Conservation (phyloP, 768 basidiomycete species). For the Kwoniella dendrophila region DNA sequence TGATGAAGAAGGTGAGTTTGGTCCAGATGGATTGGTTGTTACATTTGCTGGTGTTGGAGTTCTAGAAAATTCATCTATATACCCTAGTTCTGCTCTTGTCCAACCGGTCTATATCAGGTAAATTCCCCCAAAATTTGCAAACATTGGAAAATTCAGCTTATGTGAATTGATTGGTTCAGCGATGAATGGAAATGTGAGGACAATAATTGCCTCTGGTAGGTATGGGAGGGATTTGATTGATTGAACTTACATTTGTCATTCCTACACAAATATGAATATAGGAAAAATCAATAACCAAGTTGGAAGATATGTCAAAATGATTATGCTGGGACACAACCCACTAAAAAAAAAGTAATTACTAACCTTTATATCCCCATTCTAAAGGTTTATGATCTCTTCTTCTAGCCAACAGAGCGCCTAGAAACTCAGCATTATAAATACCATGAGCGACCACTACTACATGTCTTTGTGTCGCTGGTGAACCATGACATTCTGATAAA, state of each 20-base stretch:
- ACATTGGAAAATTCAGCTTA: background rate
- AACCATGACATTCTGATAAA: constrained; percentile 41
- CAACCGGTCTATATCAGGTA: constrained; percentile 47
- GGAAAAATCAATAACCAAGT: no score
- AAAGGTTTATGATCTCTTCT: constrained; percentile 39
- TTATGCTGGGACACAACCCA: background rate
- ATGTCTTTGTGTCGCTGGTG: constrained; percentile 39
- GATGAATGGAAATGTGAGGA: background rate
- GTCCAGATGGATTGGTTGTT: constrained; percentile 32
- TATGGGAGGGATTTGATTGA: background rate
- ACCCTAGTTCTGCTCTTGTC: constrained; percentile 51
- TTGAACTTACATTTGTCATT: constrained; percentile 51
- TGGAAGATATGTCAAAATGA: no score
- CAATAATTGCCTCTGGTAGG: background rate
- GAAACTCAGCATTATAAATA: constrained; percentile 57
- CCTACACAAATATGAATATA: constrained; percentile 13
- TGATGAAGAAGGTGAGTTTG: constrained; percentile 37
- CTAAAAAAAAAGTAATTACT: constrained; percentile 11
- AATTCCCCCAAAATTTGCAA: background rate
- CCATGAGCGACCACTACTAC: constrained; percentile 58
- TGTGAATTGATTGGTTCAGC: background rate
- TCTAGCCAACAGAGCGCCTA: constrained; percentile 54
- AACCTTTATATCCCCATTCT: constrained; percentile 51
- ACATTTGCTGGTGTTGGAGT: constrained; percentile 22
- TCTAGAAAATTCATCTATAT: constrained; percentile 33